Percentiles rank a stretch among this genome's conserved stretches.
These are phyloP conservation scores for Kwoniella sp. DNA, from an alignment of 768 basidiomycete species.

Conservation along the genomic window DNA sequence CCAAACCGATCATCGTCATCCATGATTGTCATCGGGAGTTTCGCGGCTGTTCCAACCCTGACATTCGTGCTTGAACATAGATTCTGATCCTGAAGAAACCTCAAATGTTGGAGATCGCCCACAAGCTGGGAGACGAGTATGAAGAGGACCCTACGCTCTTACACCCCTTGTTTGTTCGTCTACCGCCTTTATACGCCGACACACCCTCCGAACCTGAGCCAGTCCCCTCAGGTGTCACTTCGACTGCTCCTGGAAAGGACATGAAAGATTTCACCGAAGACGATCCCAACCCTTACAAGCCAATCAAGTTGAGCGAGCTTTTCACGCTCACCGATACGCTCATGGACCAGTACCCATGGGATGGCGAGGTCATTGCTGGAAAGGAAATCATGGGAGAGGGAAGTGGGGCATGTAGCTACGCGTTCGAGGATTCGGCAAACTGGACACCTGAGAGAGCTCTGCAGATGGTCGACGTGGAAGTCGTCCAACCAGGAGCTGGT, in stretches of 20 bases:
- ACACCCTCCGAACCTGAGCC: conserved; percentile 25
- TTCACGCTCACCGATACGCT: conserved; percentile 49
- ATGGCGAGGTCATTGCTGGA: conserved; percentile 40
- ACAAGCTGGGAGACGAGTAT: conserved; percentile 44
- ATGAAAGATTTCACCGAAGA: conserved; percentile 19
- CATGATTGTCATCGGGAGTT: too few relatives aligned
- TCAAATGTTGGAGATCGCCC: conserved; percentile 65
- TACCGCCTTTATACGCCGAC: conserved; percentile 53
- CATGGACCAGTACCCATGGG: conserved; percentile 45
- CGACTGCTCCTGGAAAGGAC: background rate
- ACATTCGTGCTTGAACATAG: conserved; percentile 58
- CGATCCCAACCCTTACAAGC: conserved; percentile 42
- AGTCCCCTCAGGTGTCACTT: background rate
- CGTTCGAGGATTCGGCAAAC: conserved; percentile 20
- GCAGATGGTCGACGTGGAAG: conserved; percentile 29
- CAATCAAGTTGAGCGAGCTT: conserved; percentile 49
- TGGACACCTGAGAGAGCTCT: conserved; percentile 24
- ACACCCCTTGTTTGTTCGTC: conserved; percentile 55
- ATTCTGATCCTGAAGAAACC: conserved; percentile 72
- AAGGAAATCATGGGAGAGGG: conserved; percentile 50
- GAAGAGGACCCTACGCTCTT: conserved; percentile 57
- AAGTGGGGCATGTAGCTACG: conserved; percentile 51
- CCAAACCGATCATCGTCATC: background rate
- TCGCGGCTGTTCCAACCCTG: background rate
- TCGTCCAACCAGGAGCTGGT: conserved; percentile 31